These are phyloP conservation scores for Skeletonema menzelii DNA, from an alignment of 108 stramenopile genomes.

Conservation along the genomic window DNA sequence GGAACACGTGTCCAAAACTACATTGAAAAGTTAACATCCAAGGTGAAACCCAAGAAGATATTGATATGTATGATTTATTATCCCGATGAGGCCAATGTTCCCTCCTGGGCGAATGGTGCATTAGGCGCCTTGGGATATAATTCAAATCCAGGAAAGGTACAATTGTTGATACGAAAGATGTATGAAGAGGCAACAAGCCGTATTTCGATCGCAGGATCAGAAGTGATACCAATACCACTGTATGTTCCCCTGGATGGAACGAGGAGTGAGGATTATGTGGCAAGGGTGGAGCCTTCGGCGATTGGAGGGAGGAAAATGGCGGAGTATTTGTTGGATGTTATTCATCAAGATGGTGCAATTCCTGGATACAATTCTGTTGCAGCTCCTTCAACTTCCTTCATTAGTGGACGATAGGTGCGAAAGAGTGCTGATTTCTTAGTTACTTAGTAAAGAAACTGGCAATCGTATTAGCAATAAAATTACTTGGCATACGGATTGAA, in stretches of 20 bases:
- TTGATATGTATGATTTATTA: conserved; percentile 93
- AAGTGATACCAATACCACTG: conserved; percentile 83
- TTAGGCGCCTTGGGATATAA: conserved; percentile 80
- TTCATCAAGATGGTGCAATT: conserved; percentile 13
- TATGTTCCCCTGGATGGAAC: conserved; percentile 82
- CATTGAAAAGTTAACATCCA: conserved; percentile 64
- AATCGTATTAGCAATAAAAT: not conserved
- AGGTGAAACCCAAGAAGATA: conserved; percentile 79
- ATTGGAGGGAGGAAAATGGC: conserved; percentile 87
- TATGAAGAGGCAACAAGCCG: conserved; percentile 75
- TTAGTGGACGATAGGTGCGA: conserved; percentile 26
- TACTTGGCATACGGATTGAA: conserved; percentile 36
- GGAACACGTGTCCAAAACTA: conserved; percentile 76
- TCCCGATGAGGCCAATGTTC: conserved; percentile 69
- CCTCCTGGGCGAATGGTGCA: conserved; percentile 85
- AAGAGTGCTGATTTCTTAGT: too few species aligned
- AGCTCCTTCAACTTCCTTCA: conserved; percentile 28
- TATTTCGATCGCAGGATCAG: conserved; percentile 62
- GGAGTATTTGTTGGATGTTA: conserved; percentile 66
- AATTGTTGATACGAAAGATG: conserved; percentile 66
- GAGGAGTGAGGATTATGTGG: conserved; percentile 74
- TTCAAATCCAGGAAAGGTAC: conserved; percentile 64
- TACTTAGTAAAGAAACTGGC: too few species aligned
- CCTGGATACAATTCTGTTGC: not conserved
- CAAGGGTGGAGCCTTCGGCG: conserved; percentile 89